Conservation (phyloP, 2,329 filamentous ascomycete species). For the Xenosphaeropsis pyriputrescens region DNA sequence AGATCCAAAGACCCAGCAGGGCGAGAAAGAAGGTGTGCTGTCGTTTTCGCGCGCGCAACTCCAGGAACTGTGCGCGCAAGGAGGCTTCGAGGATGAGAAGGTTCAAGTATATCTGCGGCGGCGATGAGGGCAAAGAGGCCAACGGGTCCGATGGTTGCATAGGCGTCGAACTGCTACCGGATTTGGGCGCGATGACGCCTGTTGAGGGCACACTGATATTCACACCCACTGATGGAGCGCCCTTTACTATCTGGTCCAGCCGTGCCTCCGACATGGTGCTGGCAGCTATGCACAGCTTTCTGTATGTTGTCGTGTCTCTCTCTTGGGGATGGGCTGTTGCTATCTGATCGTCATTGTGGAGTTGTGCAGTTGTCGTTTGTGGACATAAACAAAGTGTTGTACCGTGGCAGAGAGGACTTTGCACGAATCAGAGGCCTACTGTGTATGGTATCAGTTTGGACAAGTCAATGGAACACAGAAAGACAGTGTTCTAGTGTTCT, state of each 20-base stretch:
- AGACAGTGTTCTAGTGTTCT: too few relatives aligned
- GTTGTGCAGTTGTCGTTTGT: neutral
- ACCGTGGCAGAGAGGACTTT: neutral
- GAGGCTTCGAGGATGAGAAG: slow-evolving; percentile 93
- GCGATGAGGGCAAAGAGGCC: slow-evolving; percentile 19
- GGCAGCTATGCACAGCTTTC: neutral
- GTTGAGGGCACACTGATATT: slow-evolving; percentile 14
- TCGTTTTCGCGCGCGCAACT: slow-evolving; percentile 71
- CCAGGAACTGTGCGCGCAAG: slow-evolving; percentile 82
- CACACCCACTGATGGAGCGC: slow-evolving; percentile 53
- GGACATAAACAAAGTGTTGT: too few relatives aligned
- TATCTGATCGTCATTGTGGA: neutral
- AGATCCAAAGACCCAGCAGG: slow-evolving; percentile 65
- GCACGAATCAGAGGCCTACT: too few relatives aligned
- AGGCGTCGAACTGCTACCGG: slow-evolving; percentile 16
- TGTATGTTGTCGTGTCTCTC: too few relatives aligned
- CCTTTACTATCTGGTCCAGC: slow-evolving; percentile 78
- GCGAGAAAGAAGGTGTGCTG: slow-evolving; percentile 89
- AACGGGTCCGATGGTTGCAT: slow-evolving; percentile 19
- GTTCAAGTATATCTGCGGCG: slow-evolving; percentile 72
- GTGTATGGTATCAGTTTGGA: too few relatives aligned
- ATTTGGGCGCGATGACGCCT: slow-evolving; percentile 27
- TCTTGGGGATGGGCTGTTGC: too few relatives aligned
- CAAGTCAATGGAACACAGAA: too few relatives aligned
- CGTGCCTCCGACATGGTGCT: slow-evolving; percentile 14